Percentiles rank a stretch among this genome's conserved stretches.
Evolutionary conservation across 2,329 filamentous ascomycete genomes (phyloP).

Genomic region (Pyrenochaeta sp.): DNA sequence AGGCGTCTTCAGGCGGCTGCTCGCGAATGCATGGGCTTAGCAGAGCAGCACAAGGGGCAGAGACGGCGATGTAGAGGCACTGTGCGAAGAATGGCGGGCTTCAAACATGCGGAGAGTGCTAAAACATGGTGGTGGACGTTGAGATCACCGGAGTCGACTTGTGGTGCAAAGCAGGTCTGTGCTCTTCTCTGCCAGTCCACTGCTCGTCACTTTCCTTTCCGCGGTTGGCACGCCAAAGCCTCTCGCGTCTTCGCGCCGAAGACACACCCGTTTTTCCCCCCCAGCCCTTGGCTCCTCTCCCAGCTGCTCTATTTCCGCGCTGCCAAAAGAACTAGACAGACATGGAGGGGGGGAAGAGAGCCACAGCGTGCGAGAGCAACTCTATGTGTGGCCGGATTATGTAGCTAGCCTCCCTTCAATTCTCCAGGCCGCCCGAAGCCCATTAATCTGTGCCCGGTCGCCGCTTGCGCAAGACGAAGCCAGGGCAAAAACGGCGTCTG

Average conservation of each 20-base stretch:
- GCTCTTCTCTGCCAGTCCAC: conserved; percentile 12
- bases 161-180: conserved; percentile 23
- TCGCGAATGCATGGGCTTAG: conserved; percentile 23
- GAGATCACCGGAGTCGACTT: conserved; percentile 25
- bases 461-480: conserved; percentile 16
- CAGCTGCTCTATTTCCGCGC: background rate
- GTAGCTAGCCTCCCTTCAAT: conserved; percentile 31
- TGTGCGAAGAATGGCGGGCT: conserved; percentile 31
- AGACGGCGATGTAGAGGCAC: conserved; percentile 14
- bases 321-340: too few relatives aligned
- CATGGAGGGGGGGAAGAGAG: too few relatives aligned
- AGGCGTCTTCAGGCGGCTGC: conserved; percentile 33
- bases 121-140: conserved; percentile 18
- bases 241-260: conserved; percentile 16
- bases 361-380: conserved; percentile 10
- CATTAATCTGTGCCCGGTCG: conserved; percentile 33
- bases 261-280: background rate
- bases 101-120: conserved; percentile 18
- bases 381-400: conserved; percentile 20
- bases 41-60: conserved; percentile 9
- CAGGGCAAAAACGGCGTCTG: conserved; percentile 6
- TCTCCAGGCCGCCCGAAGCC: conserved; percentile 29
- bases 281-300: background rate
- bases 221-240: conserved; percentile 15
- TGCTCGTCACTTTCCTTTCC: conserved; percentile 18